Evolutionary conservation across 495 filamentous ascomycete genomes (phyloP), one percentile per base, ranked within the genome.

Genomic region (Evernia prunastri): DNA sequence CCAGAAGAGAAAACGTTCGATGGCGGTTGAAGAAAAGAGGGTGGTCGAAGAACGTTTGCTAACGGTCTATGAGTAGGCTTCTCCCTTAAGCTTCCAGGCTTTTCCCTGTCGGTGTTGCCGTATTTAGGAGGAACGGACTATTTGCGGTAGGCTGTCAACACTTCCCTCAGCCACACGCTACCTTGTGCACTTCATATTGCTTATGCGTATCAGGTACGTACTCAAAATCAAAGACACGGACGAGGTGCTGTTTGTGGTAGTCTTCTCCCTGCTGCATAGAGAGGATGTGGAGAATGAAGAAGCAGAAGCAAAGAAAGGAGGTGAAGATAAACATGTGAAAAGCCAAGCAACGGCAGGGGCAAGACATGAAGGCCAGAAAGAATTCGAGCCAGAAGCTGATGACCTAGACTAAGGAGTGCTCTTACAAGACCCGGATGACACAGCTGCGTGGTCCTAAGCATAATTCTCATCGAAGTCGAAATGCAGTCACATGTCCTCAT

Each of bases 71-170:
- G 11, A 60, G 64, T 67, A 80, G 87, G 88, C 63, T 90, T 96
- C 69, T 81, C 87, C n/a, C 74, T 97, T 27, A 82, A 84, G 58
- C 69, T 97, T 23, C 93, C 93, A 8, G 90, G 91, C 0, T 90
- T 92, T 61, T 81, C 80, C 12, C 71, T 96, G 5, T 86, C 86
- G 23, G 86, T 94, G 31, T 79, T 91, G 68, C 84, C 83, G 59
- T 93, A 96, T 72, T 87, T 92, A 78, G 88, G 94, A 73, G 88
- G 88, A 17, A 87, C 93, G 73, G 75, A 80, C 45, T 76, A 78
- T 45, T 71, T 81, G 1, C 66, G 78, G 72, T 78, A 71, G 13
- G 70, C 66, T n/a, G 31, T 20, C 47, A 23, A 58, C 56, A 49
- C 23, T 12, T 35, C 42, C 35, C 56, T 11, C 51, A 15, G 29